A percentile compares a stretch with the other conserved stretches of the same genome.
phyloP scores from a whole-genome alignment of 306 rosid species.

The Lathyrus oleraceus region DNA sequence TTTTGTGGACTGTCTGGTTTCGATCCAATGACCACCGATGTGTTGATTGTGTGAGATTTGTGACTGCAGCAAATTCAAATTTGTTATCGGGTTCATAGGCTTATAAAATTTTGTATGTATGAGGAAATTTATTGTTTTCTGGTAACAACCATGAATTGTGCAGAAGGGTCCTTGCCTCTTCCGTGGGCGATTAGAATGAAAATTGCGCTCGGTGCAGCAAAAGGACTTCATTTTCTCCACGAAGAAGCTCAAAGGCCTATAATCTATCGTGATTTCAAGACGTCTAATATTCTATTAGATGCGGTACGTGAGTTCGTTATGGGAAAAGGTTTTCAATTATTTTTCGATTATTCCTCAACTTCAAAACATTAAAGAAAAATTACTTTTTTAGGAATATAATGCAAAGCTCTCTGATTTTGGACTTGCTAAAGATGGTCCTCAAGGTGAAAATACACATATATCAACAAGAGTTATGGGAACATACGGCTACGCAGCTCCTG shows the following conservation, averaged over 20 bases:
- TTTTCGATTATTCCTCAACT: slow-evolving; percentile 4
- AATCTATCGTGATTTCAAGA: slow-evolving; percentile 93
- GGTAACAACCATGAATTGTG: slow-evolving; percentile 57
- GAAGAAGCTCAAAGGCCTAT: slow-evolving; percentile 81
- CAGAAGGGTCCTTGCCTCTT: slow-evolving; percentile 96
- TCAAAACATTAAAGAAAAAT: slow-evolving; percentile 24
- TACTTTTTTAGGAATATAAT: slow-evolving; percentile 72
- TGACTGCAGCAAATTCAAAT: not conserved
- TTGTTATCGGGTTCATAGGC: not conserved
- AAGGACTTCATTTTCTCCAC: slow-evolving; percentile 90
- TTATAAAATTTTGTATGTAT: slow-evolving; percentile 26
- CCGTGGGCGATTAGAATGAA: slow-evolving; percentile 64
- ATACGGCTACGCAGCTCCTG: slow-evolving; percentile 93
- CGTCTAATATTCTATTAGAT: slow-evolving; percentile 87
- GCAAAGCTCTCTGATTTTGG: slow-evolving; percentile 96
- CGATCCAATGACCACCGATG: not conserved
- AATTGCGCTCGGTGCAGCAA: slow-evolving; percentile 57
- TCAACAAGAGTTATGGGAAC: slow-evolving; percentile 98
- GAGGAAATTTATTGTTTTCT: slow-evolving; percentile 37
- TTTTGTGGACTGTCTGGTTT: not conserved
- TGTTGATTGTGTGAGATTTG: not conserved
- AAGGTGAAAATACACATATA: slow-evolving; percentile 90
- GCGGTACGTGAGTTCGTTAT: slow-evolving; percentile 55
- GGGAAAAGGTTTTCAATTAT: slow-evolving; percentile 1
- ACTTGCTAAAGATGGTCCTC: slow-evolving; percentile 98